Percentiles rank a stretch among this genome's conserved stretches.
Conservation (phyloP, 31 red algal species). For the Odonthalia washingtoniensis region DNA sequence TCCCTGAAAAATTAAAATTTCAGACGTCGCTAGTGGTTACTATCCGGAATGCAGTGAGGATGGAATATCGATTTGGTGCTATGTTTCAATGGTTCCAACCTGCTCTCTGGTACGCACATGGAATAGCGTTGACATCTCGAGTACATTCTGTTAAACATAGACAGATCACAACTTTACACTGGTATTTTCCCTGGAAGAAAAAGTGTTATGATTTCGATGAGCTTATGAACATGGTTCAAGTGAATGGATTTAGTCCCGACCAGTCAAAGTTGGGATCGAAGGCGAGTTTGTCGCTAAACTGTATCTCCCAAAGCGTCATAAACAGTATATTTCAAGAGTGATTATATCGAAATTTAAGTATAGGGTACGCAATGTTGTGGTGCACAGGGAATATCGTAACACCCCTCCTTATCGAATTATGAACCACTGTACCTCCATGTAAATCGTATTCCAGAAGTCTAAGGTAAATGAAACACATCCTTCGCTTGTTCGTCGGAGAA, state of each 20-base stretch:
- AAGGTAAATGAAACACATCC: slow-evolving; percentile 81
- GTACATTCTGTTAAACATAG: slow-evolving; percentile 78
- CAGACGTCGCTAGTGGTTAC: slow-evolving; percentile 77
- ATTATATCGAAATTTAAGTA: slow-evolving; percentile 65
- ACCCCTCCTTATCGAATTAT: slow-evolving; percentile 96
- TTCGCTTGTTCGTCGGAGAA: slow-evolving; percentile 93
- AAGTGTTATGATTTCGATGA: slow-evolving; percentile 78
- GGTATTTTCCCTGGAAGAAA: slow-evolving; percentile 76
- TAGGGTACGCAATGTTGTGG: slow-evolving; percentile 78
- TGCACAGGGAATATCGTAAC: slow-evolving; percentile 90
- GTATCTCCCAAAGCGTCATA: slow-evolving; percentile 93
- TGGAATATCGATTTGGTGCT: slow-evolving; percentile 82
- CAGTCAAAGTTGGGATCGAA: slow-evolving; percentile 77
- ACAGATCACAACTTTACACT: slow-evolving; percentile 73
- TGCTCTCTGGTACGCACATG: slow-evolving; percentile 66
- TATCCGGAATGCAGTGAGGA: slow-evolving; percentile 79
- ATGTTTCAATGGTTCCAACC: slow-evolving; percentile 93
- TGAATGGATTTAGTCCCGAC: slow-evolving; percentile 97
- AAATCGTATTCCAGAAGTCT: slow-evolving; percentile 94
- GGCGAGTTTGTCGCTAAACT: slow-evolving; percentile 99
- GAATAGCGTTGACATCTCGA: slow-evolving; percentile 75
- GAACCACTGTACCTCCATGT: slow-evolving; percentile 77
- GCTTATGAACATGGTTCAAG: slow-evolving; percentile 71
- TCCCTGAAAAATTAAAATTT: slow-evolving; percentile 75
- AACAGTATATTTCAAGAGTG: slow-evolving; percentile 97